Percentiles rank a stretch among this genome's conserved stretches.
These are phyloP conservation scores for Ogataea paraovalis DNA, from an alignment of 805 yeast species.

Conservation along the genomic window DNA sequence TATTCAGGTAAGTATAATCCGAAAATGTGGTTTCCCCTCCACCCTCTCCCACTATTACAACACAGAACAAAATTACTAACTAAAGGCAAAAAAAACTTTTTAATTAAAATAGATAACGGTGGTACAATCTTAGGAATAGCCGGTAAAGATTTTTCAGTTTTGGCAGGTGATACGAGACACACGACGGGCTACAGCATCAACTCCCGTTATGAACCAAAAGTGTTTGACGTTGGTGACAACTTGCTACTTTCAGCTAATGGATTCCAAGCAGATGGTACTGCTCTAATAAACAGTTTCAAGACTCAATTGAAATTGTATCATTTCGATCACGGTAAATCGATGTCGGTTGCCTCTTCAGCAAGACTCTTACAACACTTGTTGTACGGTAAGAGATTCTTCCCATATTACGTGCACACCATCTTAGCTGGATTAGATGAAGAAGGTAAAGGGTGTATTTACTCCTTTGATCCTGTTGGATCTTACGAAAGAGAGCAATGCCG, in stretches of 20 bases:
- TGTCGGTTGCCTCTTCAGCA: conserved; percentile 74
- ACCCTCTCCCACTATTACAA: no score
- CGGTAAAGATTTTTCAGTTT: conserved; percentile 92
- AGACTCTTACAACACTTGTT: conserved; percentile 85
- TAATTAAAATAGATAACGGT: conserved; percentile 61
- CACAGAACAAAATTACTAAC: conserved; percentile 1
- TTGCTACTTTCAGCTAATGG: conserved; percentile 91
- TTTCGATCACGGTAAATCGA: conserved; percentile 71
- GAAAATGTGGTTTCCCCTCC: no score
- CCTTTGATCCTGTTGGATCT: conserved; percentile 97
- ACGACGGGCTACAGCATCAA: conserved; percentile 92
- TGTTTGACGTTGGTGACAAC: conserved; percentile 84
- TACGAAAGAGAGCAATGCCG: conserved; percentile 96
- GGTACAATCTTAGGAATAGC: conserved; percentile 98
- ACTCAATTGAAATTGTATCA: conserved; percentile 85
- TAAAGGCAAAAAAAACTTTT: neutral
- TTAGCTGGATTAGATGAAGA: conserved; percentile 89
- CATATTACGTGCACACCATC: conserved; percentile 92
- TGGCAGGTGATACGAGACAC: conserved; percentile 98
- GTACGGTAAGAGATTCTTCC: conserved; percentile 93
- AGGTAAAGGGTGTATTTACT: conserved; percentile 92
- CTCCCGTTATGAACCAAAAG: conserved; percentile 87
- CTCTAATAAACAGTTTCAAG: conserved; percentile 71
- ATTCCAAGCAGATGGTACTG: conserved; percentile 91
- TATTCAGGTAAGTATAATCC: conserved; percentile 48